Evolutionary conservation across 495 filamentous ascomycete genomes (phyloP), one percentile per base, ranked within the genome.

Genomic region (Mytilinidion resinicola): DNA sequence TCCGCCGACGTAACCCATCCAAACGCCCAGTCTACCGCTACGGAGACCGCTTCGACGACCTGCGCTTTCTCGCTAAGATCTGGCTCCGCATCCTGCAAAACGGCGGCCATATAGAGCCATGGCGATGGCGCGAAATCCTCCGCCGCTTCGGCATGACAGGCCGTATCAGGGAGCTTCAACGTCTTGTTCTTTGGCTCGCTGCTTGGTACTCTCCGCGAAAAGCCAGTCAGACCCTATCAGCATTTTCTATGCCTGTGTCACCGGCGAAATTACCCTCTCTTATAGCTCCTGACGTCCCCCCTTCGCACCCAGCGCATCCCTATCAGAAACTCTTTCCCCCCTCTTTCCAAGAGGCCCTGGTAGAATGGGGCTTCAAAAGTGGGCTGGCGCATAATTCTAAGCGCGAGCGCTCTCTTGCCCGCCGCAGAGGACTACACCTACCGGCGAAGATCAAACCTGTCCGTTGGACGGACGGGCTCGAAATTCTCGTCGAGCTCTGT

Each of bases 81-180:
- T 71, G 65, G 38, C 72, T 70, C 43, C 62, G 56, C 6, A 71
- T 72, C 34, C 66, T 75, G n/a, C 44, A 60, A 19, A 55, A 55
- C 9, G 74, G 73, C 30, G 57, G 58, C 8, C 54, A 49, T 37
- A 64, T 82, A 12, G 63, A 68, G 0, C 66, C 70, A 9, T 55
- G 42, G n/a, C 39, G 63, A 9, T 83, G 80, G 80, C 62, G 56
- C 25, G 77, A 81, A 55, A 69, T 80, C 20, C 44, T 81, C 33
- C 72, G 74, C 10, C 73, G 79, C 19, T 69, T 77, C 35, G 80
- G 80, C 9, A 78, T 77, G 75, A 50, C 66, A 25, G 72, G 75
- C 2, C 70, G 71, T 11, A 64, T 77, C 21, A 56, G 67, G 3
- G 78, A 77, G 20, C 67, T 80, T 2, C 50, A 52, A 14, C 59